Evolutionary conservation across 1,139 yeast species (phyloP).

Genomic region (Magnusiomyces suaveolens): DNA sequence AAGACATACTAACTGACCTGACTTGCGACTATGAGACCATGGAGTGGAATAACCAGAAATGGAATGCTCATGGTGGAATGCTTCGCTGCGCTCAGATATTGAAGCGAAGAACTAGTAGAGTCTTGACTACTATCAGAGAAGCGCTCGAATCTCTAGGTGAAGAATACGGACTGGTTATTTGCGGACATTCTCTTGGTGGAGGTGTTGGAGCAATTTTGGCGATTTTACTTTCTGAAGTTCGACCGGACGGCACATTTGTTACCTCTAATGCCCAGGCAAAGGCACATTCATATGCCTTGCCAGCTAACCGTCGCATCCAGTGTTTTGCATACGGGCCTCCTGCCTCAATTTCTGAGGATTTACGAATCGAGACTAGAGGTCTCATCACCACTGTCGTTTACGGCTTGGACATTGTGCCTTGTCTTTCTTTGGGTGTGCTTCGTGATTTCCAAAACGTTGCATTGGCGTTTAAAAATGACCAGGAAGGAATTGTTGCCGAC

Average conservation of each 20-base stretch:
- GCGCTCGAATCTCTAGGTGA: conserved; percentile 25
- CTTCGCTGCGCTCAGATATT: conserved; percentile 27
- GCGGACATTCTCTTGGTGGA: conserved; percentile 34
- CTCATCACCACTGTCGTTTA: conserved; percentile 30
- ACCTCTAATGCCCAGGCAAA: conserved; percentile 11
- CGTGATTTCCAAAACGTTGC: conserved; percentile 31
- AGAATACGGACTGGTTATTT: conserved; percentile 29
- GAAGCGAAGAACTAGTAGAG: conserved; percentile 21
- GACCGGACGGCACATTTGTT: conserved; percentile 19
- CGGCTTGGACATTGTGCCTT: conserved; percentile 31
- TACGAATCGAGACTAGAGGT: conserved; percentile 24
- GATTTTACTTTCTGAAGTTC: conserved; percentile 25
- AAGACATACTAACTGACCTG: conserved; percentile 31
- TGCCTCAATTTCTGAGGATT: conserved; percentile 26
- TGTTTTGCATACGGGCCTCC: conserved; percentile 33
- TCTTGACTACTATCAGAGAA: conserved; percentile 23
- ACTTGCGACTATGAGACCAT: conserved; percentile 29
- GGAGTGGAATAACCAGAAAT: conserved; percentile 25
- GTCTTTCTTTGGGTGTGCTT: conserved; percentile 30
- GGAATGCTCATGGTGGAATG: conserved; percentile 33
- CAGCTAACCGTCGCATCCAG: conserved; percentile 27
- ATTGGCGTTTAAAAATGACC: conserved; percentile 24
- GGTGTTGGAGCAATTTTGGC: conserved; percentile 32
- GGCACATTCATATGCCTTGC: conserved; percentile 18
- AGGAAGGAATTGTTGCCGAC: conserved; percentile 24